A percentile compares a stretch with the other conserved stretches of the same genome.
Evolutionary conservation across 768 basidiomycete species (phyloP).

Genomic region (Hericium erinaceus): DNA sequence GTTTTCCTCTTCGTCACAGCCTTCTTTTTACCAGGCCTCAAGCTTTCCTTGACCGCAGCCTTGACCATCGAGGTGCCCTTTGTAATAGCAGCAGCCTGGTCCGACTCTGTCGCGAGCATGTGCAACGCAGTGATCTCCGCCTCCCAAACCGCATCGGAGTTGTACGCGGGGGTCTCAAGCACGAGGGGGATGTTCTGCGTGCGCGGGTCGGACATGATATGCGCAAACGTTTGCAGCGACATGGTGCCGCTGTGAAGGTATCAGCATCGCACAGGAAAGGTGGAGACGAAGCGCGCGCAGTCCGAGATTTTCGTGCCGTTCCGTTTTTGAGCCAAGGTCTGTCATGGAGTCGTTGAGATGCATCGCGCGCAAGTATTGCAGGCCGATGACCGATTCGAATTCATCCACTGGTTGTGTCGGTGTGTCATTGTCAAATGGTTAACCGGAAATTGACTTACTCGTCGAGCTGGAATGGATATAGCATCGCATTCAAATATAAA

Average conservation of each 20-base stretch:
- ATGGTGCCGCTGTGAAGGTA: conserved; percentile 48
- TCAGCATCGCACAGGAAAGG: background rate
- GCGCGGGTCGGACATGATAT: conserved; percentile 61
- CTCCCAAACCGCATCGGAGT: conserved; percentile 17
- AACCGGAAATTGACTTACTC: background rate
- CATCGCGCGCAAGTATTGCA: conserved; percentile 70
- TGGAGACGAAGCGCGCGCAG: conserved; percentile 36
- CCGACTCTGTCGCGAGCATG: background rate
- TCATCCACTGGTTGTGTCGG: conserved; percentile 34
- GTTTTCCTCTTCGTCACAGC: background rate
- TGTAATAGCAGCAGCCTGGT: background rate
- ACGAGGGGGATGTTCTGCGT: conserved; percentile 67
- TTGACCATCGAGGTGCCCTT: background rate
- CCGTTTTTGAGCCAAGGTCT: conserved; percentile 52
- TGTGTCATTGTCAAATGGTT: no score
- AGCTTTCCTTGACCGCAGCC: background rate
- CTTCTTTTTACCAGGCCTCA: background rate
- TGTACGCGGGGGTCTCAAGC: conserved; percentile 73
- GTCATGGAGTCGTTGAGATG: conserved; percentile 83
- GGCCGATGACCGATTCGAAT: conserved; percentile 62
- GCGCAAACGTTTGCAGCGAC: conserved; percentile 50
- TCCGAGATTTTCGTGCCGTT: conserved; percentile 81
- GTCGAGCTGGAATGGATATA: background rate
- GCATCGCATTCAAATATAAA: no score
- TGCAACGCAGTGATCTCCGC: background rate